These are phyloP conservation scores for Pogostemon cablin DNA, from an alignment of 257 asterid genomes.

Conservation along the genomic window DNA sequence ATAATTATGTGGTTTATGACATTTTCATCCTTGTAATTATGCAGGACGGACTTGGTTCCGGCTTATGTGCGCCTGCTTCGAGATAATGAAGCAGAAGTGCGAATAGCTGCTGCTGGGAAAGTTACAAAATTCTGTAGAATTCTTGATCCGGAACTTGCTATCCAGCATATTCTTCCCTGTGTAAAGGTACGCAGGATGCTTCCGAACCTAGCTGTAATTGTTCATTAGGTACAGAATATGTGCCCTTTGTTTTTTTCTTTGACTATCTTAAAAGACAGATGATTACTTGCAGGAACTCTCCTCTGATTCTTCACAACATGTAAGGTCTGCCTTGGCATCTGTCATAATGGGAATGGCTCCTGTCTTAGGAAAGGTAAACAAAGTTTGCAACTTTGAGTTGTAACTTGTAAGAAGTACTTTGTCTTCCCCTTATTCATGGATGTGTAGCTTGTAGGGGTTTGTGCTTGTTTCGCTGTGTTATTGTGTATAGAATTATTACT, in stretches of 20 bases:
- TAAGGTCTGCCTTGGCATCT: slow-evolving; percentile 90
- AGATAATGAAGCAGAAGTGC: slow-evolving; percentile 92
- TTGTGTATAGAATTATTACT: no score
- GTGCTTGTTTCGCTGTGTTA: background rate
- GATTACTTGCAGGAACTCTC: slow-evolving; percentile 71
- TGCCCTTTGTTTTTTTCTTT: slow-evolving; percentile 21
- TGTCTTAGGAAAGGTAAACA: slow-evolving; percentile 75
- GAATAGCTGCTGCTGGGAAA: slow-evolving; percentile 92
- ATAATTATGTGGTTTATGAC: slow-evolving; percentile 9
- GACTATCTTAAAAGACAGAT: slow-evolving; percentile 21
- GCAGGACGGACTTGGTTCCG: slow-evolving; percentile 89
- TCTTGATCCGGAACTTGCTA: slow-evolving; percentile 80
- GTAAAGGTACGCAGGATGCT: slow-evolving; percentile 60
- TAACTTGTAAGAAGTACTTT: background rate
- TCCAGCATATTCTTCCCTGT: slow-evolving; percentile 91
- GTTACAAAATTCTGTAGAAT: slow-evolving; percentile 83
- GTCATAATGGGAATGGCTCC: slow-evolving; percentile 99
- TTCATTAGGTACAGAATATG: slow-evolving; percentile 27
- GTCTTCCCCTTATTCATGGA: background rate
- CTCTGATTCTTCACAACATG: slow-evolving; percentile 93
- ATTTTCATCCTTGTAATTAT: slow-evolving; percentile 34
- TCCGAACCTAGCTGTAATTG: background rate
- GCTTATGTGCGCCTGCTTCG: slow-evolving; percentile 89
- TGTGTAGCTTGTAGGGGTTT: background rate
- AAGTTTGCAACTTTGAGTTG: background rate